A percentile compares a stretch with the other conserved stretches of the same genome.
Conservation (phyloP, 768 basidiomycete genomes). For the Boletus barrowsii region DNA sequence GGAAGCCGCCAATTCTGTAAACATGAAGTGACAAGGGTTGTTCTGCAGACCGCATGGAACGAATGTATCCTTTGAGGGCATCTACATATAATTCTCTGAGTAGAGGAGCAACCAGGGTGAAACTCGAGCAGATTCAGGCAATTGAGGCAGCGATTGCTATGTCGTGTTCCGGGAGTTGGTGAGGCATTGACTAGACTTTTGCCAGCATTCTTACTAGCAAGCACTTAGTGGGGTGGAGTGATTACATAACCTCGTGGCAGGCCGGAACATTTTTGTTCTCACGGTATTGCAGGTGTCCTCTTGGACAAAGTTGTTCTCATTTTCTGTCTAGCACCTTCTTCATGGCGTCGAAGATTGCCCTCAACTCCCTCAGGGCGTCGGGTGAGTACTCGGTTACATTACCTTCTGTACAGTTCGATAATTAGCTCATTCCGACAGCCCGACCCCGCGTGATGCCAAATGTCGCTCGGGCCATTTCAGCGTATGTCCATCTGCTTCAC, state of each 20-base stretch:
- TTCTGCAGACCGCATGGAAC: constrained; percentile 2
- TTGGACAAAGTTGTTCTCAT: constrained; percentile 2
- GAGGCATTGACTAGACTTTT: too few species aligned
- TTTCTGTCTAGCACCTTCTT: constrained; percentile 6
- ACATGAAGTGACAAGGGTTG: constrained; percentile 21
- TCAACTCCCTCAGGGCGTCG: constrained; percentile 59
- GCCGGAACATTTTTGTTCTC: constrained; percentile 33
- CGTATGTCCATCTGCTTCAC: constrained; percentile 36
- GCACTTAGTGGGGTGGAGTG: neutral
- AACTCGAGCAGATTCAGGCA: too few species aligned
- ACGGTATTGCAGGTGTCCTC: constrained; percentile 16
- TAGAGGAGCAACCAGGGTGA: too few species aligned
- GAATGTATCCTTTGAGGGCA: too few species aligned
- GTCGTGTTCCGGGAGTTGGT: too few species aligned
- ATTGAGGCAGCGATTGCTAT: too few species aligned
- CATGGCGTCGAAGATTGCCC: constrained; percentile 73
- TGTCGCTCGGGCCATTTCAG: constrained; percentile 43
- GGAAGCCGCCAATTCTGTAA: constrained; percentile 22
- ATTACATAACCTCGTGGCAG: constrained; percentile 30
- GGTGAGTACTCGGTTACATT: constrained; percentile 35
- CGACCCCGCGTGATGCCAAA: constrained; percentile 53
- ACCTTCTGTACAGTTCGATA: neutral
- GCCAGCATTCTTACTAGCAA: too few species aligned
- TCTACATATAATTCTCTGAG: too few species aligned
- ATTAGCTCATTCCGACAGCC: constrained; percentile 33